Percentiles rank a stretch among this genome's conserved stretches.
phyloP scores from a whole-genome alignment of 176 grass and related monocot genomes.

The Triticum monococcum region DNA sequence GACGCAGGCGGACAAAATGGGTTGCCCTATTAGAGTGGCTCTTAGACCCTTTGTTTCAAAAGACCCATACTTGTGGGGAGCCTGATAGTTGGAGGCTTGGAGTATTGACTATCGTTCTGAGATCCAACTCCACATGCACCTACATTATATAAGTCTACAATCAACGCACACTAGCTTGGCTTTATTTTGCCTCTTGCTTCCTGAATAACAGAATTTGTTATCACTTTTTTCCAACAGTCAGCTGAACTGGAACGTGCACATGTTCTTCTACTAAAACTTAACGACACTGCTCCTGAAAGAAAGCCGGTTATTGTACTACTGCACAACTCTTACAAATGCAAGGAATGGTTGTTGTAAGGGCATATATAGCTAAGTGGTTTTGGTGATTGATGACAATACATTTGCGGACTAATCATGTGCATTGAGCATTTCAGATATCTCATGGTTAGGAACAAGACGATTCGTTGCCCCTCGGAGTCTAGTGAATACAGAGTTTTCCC shows the following conservation, averaged over 20 bases:
- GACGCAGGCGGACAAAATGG: too few relatives aligned
- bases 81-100: background rate
- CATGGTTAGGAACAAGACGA: too few relatives aligned
- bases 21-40: too few relatives aligned
- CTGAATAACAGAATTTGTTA: background rate
- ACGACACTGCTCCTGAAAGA: constrained; percentile 61
- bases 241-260: constrained; percentile 74
- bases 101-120: background rate
- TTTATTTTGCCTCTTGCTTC: constrained; percentile 7
- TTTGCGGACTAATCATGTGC: too few relatives aligned
- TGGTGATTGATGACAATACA: too few relatives aligned
- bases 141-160: background rate
- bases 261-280: constrained; percentile 63
- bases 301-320: constrained; percentile 79
- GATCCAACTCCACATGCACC: constrained; percentile 13
- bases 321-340: too few relatives aligned
- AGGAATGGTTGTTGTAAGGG: too few relatives aligned
- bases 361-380: too few relatives aligned
- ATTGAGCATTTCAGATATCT: too few relatives aligned
- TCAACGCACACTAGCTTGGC: background rate
- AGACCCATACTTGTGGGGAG: background rate
- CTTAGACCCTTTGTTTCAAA: background rate
- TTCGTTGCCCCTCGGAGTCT: too few relatives aligned
- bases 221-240: constrained; percentile 33
- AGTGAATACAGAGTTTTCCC: too few relatives aligned